Conservation (phyloP, 2,329 filamentous ascomycete genomes). For the Penicillium sp. region DNA sequence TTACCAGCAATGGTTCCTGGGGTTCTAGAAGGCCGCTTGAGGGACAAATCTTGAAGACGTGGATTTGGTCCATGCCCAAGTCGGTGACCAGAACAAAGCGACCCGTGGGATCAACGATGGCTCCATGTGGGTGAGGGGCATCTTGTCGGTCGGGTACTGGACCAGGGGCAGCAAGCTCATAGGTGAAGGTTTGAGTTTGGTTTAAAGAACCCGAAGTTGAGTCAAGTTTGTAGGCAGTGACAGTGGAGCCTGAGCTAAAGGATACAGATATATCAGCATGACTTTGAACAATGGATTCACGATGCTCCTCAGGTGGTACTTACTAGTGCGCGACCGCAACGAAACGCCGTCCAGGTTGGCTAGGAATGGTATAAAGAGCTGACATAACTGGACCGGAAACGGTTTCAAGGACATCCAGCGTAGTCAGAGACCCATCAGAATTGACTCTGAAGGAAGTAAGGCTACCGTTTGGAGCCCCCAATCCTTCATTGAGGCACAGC, state of each 20-base stretch:
- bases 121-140: conserved; percentile 55
- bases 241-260: conserved; percentile 11
- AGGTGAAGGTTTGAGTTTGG: conserved; percentile 15
- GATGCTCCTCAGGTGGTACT: not conserved
- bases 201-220: conserved; percentile 4
- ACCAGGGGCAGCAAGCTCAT: conserved; percentile 32
- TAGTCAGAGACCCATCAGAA: conserved; percentile 11
- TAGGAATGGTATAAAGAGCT: conserved; percentile 6
- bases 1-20: conserved; percentile 45
- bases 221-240: conserved; percentile 15
- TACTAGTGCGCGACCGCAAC: conserved; percentile 23
- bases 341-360: conserved; percentile 4
- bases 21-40: conserved; percentile 47
- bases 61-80: conserved; percentile 55
- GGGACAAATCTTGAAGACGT: conserved; percentile 53
- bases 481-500: conserved; percentile 22
- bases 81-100: conserved; percentile 54
- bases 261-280: not conserved
- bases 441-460: conserved; percentile 17
- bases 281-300: not conserved
- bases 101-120: conserved; percentile 42
- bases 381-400: conserved; percentile 19
- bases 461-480: conserved; percentile 17
- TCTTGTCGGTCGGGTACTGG: conserved; percentile 53
- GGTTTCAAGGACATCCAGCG: conserved; percentile 10